phyloP scores from a whole-genome alignment of 805 yeast genomes.

The Wilhelminamyces savonicus region DNA sequence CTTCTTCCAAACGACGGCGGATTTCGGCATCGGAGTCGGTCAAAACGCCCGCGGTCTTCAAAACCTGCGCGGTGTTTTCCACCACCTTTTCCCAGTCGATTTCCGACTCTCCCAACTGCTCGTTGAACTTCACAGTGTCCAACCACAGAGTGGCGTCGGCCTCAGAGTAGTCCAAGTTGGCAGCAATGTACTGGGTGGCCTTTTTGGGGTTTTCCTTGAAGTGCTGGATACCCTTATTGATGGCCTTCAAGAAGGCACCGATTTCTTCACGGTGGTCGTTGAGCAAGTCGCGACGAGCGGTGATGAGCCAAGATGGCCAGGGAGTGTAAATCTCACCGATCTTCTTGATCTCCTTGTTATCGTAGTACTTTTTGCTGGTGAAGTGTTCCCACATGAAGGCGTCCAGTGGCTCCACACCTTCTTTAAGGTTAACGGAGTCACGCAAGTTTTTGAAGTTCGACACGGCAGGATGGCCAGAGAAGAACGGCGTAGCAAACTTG shows the following conservation, averaged over 20 bases:
- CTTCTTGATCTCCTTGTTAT: constrained; percentile 67
- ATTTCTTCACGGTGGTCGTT: constrained; percentile 15
- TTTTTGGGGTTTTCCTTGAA: constrained; percentile 57
- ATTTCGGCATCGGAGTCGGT: constrained; percentile 21
- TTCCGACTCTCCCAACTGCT: constrained; percentile 27
- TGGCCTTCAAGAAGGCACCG: constrained; percentile 42
- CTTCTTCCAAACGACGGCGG: constrained; percentile 19
- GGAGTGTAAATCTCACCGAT: constrained; percentile 91
- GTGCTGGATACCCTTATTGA: constrained; percentile 63
- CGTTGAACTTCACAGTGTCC: constrained; percentile 63
- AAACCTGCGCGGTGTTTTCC: constrained; percentile 48
- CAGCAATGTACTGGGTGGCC: constrained; percentile 57
- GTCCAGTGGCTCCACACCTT: too few species aligned
- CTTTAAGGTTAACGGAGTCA: constrained; percentile 62
- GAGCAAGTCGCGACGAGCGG: constrained; percentile 39
- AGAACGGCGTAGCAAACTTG: constrained; percentile 48
- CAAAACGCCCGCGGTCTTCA: constrained; percentile 60
- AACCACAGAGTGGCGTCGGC: constrained; percentile 82
- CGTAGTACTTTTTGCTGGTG: constrained; percentile 82
- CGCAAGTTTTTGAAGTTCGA: constrained; percentile 71
- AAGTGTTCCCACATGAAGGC: constrained; percentile 97
- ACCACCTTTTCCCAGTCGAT: constrained; percentile 47
- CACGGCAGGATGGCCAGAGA: constrained; percentile 47
- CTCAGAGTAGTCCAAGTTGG: constrained; percentile 65
- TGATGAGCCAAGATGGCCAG: constrained; percentile 93